Conservation (phyloP, 2,329 filamentous ascomycete genomes). For the Fusarium sp. region DNA sequence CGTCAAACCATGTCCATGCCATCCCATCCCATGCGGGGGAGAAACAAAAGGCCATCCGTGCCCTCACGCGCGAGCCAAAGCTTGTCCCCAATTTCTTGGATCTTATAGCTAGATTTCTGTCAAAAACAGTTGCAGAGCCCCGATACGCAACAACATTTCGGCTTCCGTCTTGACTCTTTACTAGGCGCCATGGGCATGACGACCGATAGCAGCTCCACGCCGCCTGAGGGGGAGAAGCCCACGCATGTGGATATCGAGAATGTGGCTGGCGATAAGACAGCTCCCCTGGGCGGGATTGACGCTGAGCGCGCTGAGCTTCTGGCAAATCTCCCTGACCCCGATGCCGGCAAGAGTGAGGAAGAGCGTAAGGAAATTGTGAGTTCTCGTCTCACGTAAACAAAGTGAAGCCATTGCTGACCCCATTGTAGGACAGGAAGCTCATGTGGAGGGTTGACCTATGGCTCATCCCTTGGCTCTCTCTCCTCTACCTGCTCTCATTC, state of each 20-base stretch:
- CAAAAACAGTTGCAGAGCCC: not conserved
- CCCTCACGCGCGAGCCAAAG: not conserved
- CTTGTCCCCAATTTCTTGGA: not conserved
- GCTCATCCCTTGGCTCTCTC: constrained; percentile 71
- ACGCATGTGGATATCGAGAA: constrained; percentile 35
- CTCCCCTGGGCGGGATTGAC: constrained; percentile 30
- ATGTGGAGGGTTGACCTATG: constrained; percentile 71
- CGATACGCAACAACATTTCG: not conserved
- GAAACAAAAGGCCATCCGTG: constrained; percentile 28
- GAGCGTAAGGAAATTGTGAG: constrained; percentile 73
- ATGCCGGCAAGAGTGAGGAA: constrained; percentile 73
- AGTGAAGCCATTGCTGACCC: not conserved
- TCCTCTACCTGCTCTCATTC: constrained; percentile 71
- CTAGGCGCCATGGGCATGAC: constrained; percentile 31
- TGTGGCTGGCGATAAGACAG: constrained; percentile 13
- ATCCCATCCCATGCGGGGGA: not conserved
- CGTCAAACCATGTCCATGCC: not conserved
- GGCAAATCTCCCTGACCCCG: constrained; percentile 56
- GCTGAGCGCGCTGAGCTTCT: constrained; percentile 50
- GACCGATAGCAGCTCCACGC: constrained; percentile 35
- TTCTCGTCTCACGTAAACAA: constrained; percentile 48
- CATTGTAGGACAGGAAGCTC: constrained; percentile 62
- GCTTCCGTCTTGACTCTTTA: not conserved
- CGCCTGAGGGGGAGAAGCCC: constrained; percentile 36
- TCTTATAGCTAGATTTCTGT: not conserved